Percentiles rank a stretch among this genome's conserved stretches.
These are phyloP conservation scores for Pseudogymnoascus sp. DNA, from an alignment of 2,329 filamentous ascomycete species.

Conservation along the genomic window DNA sequence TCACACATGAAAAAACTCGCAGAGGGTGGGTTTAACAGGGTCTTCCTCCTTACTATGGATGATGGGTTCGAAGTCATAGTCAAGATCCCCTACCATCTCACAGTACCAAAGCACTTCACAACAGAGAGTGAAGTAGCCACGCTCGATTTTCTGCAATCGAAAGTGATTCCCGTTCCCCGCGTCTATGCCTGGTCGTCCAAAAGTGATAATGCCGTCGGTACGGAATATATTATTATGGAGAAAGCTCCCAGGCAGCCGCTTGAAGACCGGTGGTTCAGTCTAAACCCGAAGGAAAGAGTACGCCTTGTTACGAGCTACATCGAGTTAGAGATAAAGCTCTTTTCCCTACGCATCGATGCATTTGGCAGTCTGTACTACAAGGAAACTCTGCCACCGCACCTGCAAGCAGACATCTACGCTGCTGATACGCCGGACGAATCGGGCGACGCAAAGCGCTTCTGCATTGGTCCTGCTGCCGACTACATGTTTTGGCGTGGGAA, in stretches of 20 bases:
- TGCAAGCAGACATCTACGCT: background rate
- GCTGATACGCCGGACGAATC: background rate
- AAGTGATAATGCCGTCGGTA: slow-evolving; percentile 28
- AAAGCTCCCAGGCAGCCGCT: slow-evolving; percentile 31
- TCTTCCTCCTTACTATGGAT: slow-evolving; percentile 17
- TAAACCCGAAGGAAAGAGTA: slow-evolving; percentile 14
- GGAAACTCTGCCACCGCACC: background rate
- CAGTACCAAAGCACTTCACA: slow-evolving; percentile 15
- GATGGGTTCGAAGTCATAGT: slow-evolving; percentile 14
- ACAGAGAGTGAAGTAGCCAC: slow-evolving; percentile 20
- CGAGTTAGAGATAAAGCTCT: slow-evolving; percentile 13
- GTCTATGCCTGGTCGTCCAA: slow-evolving; percentile 39
- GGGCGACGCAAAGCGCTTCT: background rate
- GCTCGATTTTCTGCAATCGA: slow-evolving; percentile 20
- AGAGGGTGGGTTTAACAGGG: slow-evolving; percentile 26
- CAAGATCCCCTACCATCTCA: slow-evolving; percentile 16
- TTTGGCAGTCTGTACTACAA: slow-evolving; percentile 18
- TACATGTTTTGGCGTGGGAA: background rate
- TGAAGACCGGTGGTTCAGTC: slow-evolving; percentile 21
- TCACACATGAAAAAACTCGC: slow-evolving; percentile 9
- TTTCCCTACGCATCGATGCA: slow-evolving; percentile 14
- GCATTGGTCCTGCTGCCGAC: background rate
- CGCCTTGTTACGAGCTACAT: slow-evolving; percentile 12
- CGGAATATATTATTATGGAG: slow-evolving; percentile 37
- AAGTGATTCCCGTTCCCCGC: slow-evolving; percentile 38